These are phyloP conservation scores for Gracilaria caudata DNA, from an alignment of 23 red algal genomes.

Conservation along the genomic window DNA sequence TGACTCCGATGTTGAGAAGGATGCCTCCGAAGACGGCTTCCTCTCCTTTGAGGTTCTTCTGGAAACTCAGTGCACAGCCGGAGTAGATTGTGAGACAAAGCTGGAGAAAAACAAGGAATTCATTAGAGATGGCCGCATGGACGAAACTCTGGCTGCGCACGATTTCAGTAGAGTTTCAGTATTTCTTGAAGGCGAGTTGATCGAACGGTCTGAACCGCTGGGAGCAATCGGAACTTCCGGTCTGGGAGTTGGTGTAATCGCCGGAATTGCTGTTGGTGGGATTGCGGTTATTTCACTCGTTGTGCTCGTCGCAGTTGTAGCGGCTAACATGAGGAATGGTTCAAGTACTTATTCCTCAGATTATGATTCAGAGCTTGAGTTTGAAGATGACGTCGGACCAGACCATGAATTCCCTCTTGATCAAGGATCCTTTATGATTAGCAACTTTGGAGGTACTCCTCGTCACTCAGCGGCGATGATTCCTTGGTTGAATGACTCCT, in stretches of 20 bases:
- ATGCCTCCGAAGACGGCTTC: background rate
- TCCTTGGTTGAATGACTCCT: constrained; percentile 21
- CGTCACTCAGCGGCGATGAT: constrained; percentile 5
- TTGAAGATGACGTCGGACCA: constrained; percentile 18
- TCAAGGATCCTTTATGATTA: constrained; percentile 18
- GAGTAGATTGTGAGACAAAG: background rate
- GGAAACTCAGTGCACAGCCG: background rate
- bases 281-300: constrained; percentile 1
- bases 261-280: constrained; percentile 21
- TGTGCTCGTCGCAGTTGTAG: constrained; percentile 6
- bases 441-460: constrained; percentile 35
- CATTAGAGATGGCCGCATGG: constrained; percentile 7
- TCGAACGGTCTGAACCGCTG: background rate
- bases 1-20: background rate
- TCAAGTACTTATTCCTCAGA: background rate
- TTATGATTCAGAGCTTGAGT: constrained; percentile 24
- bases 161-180: constrained; percentile 29
- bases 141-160: constrained; percentile 7
- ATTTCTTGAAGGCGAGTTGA: constrained; percentile 21
- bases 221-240: constrained; percentile 2
- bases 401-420: background rate
- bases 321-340: background rate
- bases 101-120: background rate
- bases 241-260: constrained; percentile 24
- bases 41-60: constrained; percentile 9